phyloP scores from a whole-genome alignment of 257 asterid species.

The Gynochthodes officinalis region DNA sequence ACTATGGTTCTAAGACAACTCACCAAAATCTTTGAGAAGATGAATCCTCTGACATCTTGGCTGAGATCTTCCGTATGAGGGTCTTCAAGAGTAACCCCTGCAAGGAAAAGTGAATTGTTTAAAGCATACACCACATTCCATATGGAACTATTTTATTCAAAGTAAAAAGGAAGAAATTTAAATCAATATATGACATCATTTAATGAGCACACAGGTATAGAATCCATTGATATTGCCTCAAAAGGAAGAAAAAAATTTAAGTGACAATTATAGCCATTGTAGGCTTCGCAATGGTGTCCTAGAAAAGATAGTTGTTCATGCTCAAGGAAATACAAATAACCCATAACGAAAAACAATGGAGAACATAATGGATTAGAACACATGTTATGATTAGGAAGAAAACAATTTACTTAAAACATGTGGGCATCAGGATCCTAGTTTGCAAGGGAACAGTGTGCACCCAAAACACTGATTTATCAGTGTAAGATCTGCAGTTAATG shows the following conservation, averaged over 20 bases:
- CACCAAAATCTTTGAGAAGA: conserved; percentile 91
- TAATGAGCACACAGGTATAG: not conserved
- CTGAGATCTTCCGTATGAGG: conserved; percentile 97
- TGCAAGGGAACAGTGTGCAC: not conserved
- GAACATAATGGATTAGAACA: not conserved
- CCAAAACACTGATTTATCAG: not conserved
- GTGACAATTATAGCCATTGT: not conserved
- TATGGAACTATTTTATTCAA: not conserved
- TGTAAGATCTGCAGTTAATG: not conserved
- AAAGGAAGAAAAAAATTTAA: not conserved
- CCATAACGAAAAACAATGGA: not conserved
- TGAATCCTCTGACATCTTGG: conserved; percentile 97
- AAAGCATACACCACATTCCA: not conserved
- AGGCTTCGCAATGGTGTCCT: not conserved
- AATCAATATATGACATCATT: not conserved
- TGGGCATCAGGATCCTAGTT: not conserved
- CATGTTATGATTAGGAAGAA: not conserved
- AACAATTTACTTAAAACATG: not conserved
- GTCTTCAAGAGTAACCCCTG: conserved; percentile 98
- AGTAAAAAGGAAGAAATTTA: too few species aligned
- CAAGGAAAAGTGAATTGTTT: conserved; percentile 11
- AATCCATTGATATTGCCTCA: not conserved
- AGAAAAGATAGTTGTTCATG: not conserved
- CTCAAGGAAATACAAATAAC: not conserved
- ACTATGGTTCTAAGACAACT: conserved; percentile 22